Evolutionary conservation across 257 asterid genomes (phyloP).

Genomic region (Anisodus acutangulus): DNA sequence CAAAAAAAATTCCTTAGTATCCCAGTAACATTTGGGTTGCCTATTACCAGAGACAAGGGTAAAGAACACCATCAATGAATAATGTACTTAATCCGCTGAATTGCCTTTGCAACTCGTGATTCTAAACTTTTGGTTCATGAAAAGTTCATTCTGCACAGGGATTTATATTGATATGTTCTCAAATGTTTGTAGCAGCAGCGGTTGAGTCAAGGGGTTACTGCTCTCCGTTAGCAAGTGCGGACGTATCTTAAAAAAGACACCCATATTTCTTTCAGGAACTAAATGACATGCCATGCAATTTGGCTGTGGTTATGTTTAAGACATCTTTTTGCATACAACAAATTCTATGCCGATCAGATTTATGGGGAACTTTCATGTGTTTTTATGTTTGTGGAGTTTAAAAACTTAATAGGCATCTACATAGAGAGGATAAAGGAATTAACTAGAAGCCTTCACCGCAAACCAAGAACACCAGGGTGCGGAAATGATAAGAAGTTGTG

Average conservation of each 20-base stretch:
- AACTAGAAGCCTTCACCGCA: neutral
- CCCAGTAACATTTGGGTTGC: neutral
- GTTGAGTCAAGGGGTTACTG: neutral
- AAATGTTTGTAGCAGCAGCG: neutral
- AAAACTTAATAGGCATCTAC: neutral
- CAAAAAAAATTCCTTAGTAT: neutral
- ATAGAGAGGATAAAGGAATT: neutral
- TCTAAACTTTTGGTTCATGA: neutral
- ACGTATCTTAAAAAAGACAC: neutral
- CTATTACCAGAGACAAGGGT: neutral
- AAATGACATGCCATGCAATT: neutral
- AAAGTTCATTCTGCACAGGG: neutral
- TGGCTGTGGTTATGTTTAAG: conserved; percentile 10
- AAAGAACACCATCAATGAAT: neutral
- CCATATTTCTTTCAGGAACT: neutral
- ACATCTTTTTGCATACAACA: neutral
- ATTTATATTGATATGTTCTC: neutral
- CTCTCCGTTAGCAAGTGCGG: neutral
- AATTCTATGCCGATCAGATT: neutral
- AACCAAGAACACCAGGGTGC: neutral
- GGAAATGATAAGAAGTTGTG: neutral
- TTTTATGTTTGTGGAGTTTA: neutral
- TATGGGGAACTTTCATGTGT: neutral
- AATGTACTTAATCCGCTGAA: neutral
- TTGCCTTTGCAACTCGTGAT: neutral